Base-by-base conservation (phyloP, 1,139 yeast species). In the Kurtzmaniella quercitrusa region DNA sequence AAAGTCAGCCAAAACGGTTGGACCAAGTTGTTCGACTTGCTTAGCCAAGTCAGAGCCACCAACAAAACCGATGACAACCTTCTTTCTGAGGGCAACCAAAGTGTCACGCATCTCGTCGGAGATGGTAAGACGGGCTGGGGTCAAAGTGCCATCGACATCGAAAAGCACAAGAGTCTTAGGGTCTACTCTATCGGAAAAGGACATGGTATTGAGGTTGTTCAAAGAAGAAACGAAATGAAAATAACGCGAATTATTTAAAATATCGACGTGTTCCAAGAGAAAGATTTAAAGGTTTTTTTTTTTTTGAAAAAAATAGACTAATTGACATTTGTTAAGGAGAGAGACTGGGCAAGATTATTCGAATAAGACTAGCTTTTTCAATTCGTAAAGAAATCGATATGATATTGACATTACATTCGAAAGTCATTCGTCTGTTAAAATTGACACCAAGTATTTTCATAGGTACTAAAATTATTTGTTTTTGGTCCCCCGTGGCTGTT, bases 131-230 rank as follows among this genome's bases (percentile, higher is more conserved):
- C 99, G 87, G 47, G 98, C 98, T 53, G 98, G 98, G 38, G 98
- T 93, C 66, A 93, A 78, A 46, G 99, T 93, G 54, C 98, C 98
- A 64, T 93, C 99, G 54, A 93, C 99, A 61, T 93, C 99, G 69
- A 93, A 93, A 50, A 93, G 80, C 52, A 88, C 95, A 58, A 85
- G 67, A 49, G 77, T 74, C 55, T 76, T 74, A 52, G 83, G 82
- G 53, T 68, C 65, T 68, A 76, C 78, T 63, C 72, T 78, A 53
- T 66, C 61, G 37, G 77, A 48, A 54, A 78, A 78, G 40, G 82
- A 74, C 82, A 77, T 77, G 35, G 6, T 57, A 16, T 33, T 19
- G 21, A 34, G n/a, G 38, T 21, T 30, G 20, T 20, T 17, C n/a
- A 17, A 20, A 20, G 38, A 21, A 12, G 38, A 35, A n/a, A 35